Evolutionary conservation across 2,329 filamentous ascomycete species (phyloP), one percentile per base, ranked within the genome.

Genomic region (Apiospora marii): DNA sequence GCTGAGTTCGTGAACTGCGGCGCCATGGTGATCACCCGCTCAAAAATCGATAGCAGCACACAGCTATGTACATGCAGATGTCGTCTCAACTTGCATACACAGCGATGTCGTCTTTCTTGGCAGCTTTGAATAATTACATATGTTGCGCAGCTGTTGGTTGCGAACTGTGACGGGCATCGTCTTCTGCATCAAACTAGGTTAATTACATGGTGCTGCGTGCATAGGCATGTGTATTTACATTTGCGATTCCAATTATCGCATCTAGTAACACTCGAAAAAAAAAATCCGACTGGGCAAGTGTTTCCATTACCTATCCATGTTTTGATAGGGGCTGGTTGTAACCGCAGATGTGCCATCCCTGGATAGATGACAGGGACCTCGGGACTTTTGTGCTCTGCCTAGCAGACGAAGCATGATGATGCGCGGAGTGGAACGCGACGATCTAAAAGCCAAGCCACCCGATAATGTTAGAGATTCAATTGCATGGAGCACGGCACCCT

Each of bases 381-480:
- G 14, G 16, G 4, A 58, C 8, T 61, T 19, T 61, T 19, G 24
- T 14, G 2, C 24, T 30, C 16, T 48, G 22, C 22, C 1, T 48
- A 49, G 44, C 22, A n/a, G 10, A 22, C 16, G 51, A 61, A 14
- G 58, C 58, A 64, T 64, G 13, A 64, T 7, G 53, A 64, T 64
- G 58, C 22, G 7, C 58, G 58, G 34, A 12, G 34, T n/a, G 58
- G 58, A 64, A 61, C 30, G 30, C 34, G 58, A 64, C 34, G 58
- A 64, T 64, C 58, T 37, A 37, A 41, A 41, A 64, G 58, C 58
- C 34, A 64, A 64, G 58, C 58, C 58, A 41, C 58, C 30, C 53
- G 53, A 22, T 34, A 19, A 61, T 37, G 58, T 64, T 64, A 64
- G 58, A 64, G 58, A 64, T 64, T 64, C 34, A 41, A 19, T 19